Evolutionary conservation across 495 filamentous ascomycete genomes (phyloP), one percentile per base, ranked within the genome.

Genomic region (Cairneyella variabilis): DNA sequence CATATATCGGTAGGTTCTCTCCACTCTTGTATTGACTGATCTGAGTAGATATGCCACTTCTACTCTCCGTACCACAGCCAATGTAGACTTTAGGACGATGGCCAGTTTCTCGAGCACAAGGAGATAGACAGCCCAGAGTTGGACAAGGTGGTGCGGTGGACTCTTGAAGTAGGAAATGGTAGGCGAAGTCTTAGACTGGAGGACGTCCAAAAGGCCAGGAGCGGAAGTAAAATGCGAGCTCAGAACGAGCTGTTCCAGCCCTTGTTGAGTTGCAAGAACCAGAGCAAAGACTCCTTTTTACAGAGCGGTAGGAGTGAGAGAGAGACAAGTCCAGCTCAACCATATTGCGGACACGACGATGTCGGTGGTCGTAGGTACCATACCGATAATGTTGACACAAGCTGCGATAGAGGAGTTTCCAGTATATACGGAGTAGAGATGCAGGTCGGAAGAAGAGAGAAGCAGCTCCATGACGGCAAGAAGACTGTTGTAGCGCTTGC

Each of bases 91-190:
- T 42, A 17, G 51, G 44, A 2, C 56, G 51, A 39, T 20, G 41
- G 18, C 46, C 40, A 11, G 38, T 36, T 56, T 60, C 41, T 60
- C 51, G 3, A 60, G 39, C n/a, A 51, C 25, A 25, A 52, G 4
- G 34, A 56, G n/a, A 27, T 56, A 60, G 25, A 60, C 32, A 52
- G 38, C 57, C 52, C 51, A 60, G 18, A 21, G 16, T 37, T 38
- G 4, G 4, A 5, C 11, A 16, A 7, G 17, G 17, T 49, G 14
- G 9, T 22, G 5, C 10, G 46, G 46, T 3, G 38, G 21, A 14
- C 23, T 37, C 27, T 49, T 49, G 46, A 49, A 49, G 10, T 7
- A 49, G 4, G 22, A 5, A 26, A 51, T 23, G 5, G 46, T 37
- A 10, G 27, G 27, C 18, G 34, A 16, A 6, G 9, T 6, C 8